Conservation (phyloP, 2,329 filamentous ascomycete genomes). For the Juglanconis juglandina region DNA sequence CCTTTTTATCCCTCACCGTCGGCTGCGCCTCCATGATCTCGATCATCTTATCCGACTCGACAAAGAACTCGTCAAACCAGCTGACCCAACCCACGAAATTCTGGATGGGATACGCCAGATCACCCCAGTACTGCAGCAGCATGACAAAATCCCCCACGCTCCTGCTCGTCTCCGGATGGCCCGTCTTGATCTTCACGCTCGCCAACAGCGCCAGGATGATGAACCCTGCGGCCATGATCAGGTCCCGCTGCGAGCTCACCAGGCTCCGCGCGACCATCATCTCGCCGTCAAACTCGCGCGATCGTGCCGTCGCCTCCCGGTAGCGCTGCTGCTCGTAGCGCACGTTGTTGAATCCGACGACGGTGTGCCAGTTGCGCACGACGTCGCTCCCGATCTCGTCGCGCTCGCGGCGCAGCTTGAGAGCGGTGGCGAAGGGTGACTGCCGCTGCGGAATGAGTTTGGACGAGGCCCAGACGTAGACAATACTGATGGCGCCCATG, state of each 20-base stretch:
- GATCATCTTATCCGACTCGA: slow-evolving; percentile 62
- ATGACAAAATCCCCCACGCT: slow-evolving; percentile 11
- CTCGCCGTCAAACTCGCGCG: neutral
- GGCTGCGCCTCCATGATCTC: slow-evolving; percentile 56
- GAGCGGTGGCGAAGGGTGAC: neutral
- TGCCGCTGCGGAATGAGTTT: neutral
- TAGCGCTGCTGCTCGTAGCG: neutral
- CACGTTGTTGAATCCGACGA: slow-evolving; percentile 1
- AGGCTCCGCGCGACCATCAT: neutral
- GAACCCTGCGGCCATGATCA: neutral
- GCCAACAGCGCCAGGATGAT: neutral
- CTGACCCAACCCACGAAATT: neutral
- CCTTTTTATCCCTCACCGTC: slow-evolving; percentile 46
- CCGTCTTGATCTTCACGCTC: neutral
- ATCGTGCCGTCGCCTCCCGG: neutral
- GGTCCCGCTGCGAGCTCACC: neutral
- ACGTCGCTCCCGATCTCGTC: neutral
- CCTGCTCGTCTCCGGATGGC: neutral
- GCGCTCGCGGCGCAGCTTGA: neutral
- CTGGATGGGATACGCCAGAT: slow-evolving; percentile 6
- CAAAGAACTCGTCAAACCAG: slow-evolving; percentile 33
- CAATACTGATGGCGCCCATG: neutral
- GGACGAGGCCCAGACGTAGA: neutral
- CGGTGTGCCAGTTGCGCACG: neutral
- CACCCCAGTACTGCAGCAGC: slow-evolving; percentile 10